Base-by-base conservation (phyloP, 2,329 filamentous ascomycete genomes). In the Phaeosphaeriaceae sp. region DNA sequence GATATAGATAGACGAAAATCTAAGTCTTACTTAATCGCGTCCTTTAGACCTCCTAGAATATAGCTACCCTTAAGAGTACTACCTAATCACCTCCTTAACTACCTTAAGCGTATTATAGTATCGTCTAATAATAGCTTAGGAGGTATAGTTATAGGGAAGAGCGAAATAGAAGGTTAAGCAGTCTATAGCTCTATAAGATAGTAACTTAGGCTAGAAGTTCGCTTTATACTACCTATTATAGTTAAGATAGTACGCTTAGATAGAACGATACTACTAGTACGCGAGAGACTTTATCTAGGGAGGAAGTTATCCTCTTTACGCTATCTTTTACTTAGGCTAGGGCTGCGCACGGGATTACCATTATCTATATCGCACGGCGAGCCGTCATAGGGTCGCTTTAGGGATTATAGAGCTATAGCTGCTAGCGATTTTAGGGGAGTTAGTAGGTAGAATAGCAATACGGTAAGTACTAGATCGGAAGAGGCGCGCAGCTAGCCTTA, bases 161-260 rank as follows among this genome's bases (percentile, higher is more conserved):
- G 42, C 36, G 15, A 18, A 33, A 49, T 44, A 44, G 40, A 35
- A 32, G 46, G 46, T 1, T 34, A 33, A 29, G 46, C 40, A 17
- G 46, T 49, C 40, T 40, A 40, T 15, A 49, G 46, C 46, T 40
- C 34, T 26, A 33, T 49, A 34, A 44, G 23, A 26, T 49, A 40
- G 40, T 26, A 34, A 44, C 43, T 44, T 9, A 34, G 46, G 40
- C 46, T 49, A 17, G 35, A 44, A 33, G 40, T 33, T 34, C 46
- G 46, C 40, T 40, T 49, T 26, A 5, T 6, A 34, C 40, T 49
- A 29, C 41, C 28, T 15, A 20, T 35, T 40, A 35, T 44, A 41
- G 40, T 49, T 28, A 49, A 26, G 26, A 28, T 44, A 16, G 46
- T 50, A 36, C 47, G 34, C 18, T 50, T 20, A 38, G 23, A 40